Conservation (phyloP, 1,284 basidiomycete species). For the Tilletia walkeri region DNA sequence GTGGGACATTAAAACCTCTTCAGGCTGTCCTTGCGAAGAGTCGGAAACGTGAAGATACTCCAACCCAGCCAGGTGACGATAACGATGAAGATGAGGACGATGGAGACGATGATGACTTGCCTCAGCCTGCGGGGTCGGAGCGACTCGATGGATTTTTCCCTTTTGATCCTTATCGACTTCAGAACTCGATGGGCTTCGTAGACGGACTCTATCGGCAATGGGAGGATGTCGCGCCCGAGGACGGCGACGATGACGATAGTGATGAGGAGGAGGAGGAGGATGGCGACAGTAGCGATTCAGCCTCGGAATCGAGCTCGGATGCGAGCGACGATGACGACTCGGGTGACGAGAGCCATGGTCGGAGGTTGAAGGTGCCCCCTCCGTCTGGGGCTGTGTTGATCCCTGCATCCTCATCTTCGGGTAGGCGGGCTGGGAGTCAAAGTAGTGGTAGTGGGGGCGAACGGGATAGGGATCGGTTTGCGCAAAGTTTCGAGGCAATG, state of each 20-base stretch:
- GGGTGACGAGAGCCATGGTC: constrained; percentile 32
- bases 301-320: constrained; percentile 6
- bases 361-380: constrained; percentile 14
- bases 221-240: constrained; percentile 59
- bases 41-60: neutral
- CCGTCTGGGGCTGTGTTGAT: constrained; percentile 14
- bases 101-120: neutral
- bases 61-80: neutral
- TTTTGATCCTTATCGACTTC: constrained; percentile 93
- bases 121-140: constrained; percentile 9
- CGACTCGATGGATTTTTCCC: constrained; percentile 91
- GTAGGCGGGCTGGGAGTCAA: neutral
- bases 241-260: constrained; percentile 36
- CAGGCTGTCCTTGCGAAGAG: neutral
- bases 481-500: constrained; percentile 50
- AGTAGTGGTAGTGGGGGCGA: constrained; percentile 26
- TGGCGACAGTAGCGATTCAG: constrained; percentile 47
- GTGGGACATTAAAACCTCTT: constrained; percentile 4
- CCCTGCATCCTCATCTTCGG: constrained; percentile 19
- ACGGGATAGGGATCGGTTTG: constrained; percentile 33
- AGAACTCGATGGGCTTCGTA: constrained; percentile 60
- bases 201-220: constrained; percentile 62
- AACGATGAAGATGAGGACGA: neutral
- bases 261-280: constrained; percentile 29
- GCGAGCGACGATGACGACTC: constrained; percentile 31